Evolutionary conservation across 139 green algal genomes (phyloP).

Genomic region (Edaphochlamys debaryana): DNA sequence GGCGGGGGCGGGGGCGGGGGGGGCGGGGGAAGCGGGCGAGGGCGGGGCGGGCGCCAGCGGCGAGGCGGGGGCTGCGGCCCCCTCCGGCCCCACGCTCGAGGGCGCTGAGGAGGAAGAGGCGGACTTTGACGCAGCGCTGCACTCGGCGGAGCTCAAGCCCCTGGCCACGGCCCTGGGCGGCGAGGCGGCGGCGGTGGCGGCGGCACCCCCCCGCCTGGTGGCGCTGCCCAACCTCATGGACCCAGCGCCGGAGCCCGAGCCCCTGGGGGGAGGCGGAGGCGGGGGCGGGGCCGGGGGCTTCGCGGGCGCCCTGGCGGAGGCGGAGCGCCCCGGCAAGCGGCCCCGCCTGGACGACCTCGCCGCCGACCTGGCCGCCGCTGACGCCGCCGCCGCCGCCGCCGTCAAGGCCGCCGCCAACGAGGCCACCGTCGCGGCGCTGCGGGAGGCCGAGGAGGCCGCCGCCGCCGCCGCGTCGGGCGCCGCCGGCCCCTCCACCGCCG

Average conservation of each 20-base stretch:
- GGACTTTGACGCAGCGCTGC: conserved; percentile 46
- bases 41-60: no score
- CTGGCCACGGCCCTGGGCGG: conserved; percentile 24
- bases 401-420: neutral
- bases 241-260: neutral
- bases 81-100: neutral
- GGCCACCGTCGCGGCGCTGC: neutral
- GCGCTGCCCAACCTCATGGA: no score
- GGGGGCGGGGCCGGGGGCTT: neutral
- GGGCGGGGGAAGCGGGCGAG: neutral
- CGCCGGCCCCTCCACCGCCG: neutral
- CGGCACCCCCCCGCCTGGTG: no score
- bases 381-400: no score
- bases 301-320: neutral
- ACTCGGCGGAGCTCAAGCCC: conserved; percentile 22
- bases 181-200: conserved; percentile 7
- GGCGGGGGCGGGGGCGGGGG: neutral
- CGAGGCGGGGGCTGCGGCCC: no score
- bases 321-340: neutral
- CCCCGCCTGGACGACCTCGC: neutral
- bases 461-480: neutral
- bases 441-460: neutral
- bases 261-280: neutral
- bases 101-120: conserved; percentile 16
- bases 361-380: no score